Evolutionary conservation across 768 basidiomycete genomes (phyloP), one percentile per base, ranked within the genome.

Genomic region (Mrakia frigida): DNA sequence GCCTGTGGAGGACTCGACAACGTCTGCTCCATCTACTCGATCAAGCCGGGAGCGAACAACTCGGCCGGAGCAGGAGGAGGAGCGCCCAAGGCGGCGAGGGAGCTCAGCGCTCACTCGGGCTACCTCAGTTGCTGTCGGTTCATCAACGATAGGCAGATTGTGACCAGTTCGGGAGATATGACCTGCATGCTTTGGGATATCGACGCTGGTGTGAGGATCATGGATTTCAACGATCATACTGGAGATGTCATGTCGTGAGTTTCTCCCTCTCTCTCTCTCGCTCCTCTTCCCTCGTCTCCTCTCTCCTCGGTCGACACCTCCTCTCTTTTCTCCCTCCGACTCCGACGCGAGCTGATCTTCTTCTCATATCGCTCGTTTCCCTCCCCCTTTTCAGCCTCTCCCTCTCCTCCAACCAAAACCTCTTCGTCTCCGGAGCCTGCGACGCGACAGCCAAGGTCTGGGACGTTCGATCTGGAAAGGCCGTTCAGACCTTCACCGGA

Each of bases 181-280:
- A 97, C 96, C 43, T 99, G 96, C 84, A 98, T 99, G 95, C 88
- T 98, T 39, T 99, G 97, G 96, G 96, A 99, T 84, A 93, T 99
- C 77, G 96, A 99, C 84, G 93, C 94, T 35, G 97, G 96, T 79
- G 94, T 96, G 1, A 87, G 96, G 78, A 92, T 95, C n/a, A 92
- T 96, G 80, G 97, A 98, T 85, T 99, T 99, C 84, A 97, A 92
- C 82, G 96, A 99, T 84, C 96, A 99, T 83, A 98, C 97, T 23
- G 96, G 97, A 60, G 96, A 99, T 86, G 96, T 99, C 77, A 99
- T 99, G 96, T 98, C 94, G 96, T 96, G 81, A 80, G 87, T 82
- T 37, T 21, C 33, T 5, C 2, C 53, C 56, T 74, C 72, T 39
- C 50, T 70, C 2, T 61, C 31, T 21, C 37, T n/a, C 31, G 35